Evolutionary conservation across 108 stramenopile genomes (phyloP), one percentile per base, ranked within the genome.

Genomic region (Mayamaea pseudoterrestris): DNA sequence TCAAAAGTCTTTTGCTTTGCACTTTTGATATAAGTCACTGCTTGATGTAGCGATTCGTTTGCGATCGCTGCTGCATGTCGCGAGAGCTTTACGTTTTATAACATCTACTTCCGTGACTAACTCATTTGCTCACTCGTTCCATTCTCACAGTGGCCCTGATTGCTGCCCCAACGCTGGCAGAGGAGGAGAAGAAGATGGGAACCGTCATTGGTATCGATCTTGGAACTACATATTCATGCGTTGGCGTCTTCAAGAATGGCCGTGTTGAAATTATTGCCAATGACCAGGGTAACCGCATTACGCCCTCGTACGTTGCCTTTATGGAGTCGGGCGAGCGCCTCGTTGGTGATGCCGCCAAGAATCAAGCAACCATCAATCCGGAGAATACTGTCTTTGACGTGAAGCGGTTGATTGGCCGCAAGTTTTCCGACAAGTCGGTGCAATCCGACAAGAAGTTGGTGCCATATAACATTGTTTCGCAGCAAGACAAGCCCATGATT

Each of bases 261-360:
- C 91, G 94, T 57, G 98, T 99, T 35, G 96, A 98, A 68, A 97
- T 99, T 74, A 97, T 99, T 66, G 92, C 94, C 71, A 96, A 96
- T 68, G 96, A 99, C 69, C 96, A 97, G 65, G 98, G 98, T 49
- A 99, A 99, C 88, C 91, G 98, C 48, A 99, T 95, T 65, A 97
- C 98, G 17, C 98, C 98, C 17, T 94, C 93, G 37, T 99, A 99
- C 66, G 96, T 99, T 36, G 95, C 98, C 58, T 99, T 97, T 80
- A 94, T 83, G 39, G 92, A 90, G 57, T 93, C 93, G 25, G 37
- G 37, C 4, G 98, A 99, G 63, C 94, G 98, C 67, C 78, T 99
- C 55, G 96, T 99, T 60, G 98, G 94, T 34, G 94, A 95, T 64
- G 84, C 79, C 46, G 74, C 74, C 61, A 91, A 91, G 74, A 72